Evolutionary conservation across 805 yeast species (phyloP), one percentile per base, ranked within the genome.

Genomic region (Saturnispora diversa): DNA sequence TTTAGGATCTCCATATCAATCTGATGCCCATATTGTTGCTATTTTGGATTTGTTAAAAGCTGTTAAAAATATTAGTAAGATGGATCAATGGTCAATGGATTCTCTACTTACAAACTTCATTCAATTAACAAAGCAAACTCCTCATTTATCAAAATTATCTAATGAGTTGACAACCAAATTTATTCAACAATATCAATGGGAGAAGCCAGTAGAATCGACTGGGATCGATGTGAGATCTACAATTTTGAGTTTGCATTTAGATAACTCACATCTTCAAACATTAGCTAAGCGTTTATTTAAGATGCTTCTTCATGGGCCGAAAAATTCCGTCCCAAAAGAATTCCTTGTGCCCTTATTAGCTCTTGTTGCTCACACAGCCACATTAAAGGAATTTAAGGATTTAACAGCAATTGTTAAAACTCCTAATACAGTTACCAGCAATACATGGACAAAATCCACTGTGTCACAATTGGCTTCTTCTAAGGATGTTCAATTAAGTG

Each of bases 341-440:
- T 47, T 80, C 15, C 58, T 79, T 37, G 61, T 67, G 10, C 57
- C 69, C 9, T 56, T 66, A 3, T 60, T 75, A 25, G 54, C 59
- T 22, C 57, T 59, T 31, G 38, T 50, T 12, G 51, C 47, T 4
- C 42, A 48, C 19, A 24, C 37, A 16, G 51, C 50, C 12, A 60
- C 61, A 27, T 57, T 59, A 37, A 71, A 74, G 47, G 77, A 75
- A 27, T 80, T 78, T 68, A 80, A 80, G 55, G 77, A 72, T 48
- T 59, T 78, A 5, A 58, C 70, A 25, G 74, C 73, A 24, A 54
- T 79, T 15, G 72, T 69, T 10, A 75, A 75, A 46, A 67, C 68
- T 42, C 65, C 78, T 6, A 64, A 68, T 32, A 65, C 66, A 2
- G 68, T 75, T 5, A 61, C 62, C 9, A 60, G 59, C 9, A 63